Percentiles rank a stretch among this genome's conserved stretches.
phyloP scores from a whole-genome alignment of 2,329 filamentous ascomycete species.

The Diaporthe vaccinii region DNA sequence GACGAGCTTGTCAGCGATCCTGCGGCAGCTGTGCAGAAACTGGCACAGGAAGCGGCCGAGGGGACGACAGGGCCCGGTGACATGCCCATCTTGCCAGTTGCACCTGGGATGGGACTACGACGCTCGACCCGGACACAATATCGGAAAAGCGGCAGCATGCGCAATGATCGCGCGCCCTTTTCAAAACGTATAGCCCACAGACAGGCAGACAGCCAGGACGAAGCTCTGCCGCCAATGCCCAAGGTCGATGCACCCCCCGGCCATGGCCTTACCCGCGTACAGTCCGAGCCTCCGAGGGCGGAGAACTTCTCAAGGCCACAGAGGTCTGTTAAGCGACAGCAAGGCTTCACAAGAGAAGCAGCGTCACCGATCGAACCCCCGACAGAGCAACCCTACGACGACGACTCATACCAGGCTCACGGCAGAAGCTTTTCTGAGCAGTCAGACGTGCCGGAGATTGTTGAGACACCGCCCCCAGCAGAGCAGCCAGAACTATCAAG shows the following conservation, averaged over 20 bases:
- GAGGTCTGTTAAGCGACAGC: conserved; percentile 61
- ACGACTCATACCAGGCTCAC: conserved; percentile 43
- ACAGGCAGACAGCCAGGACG: conserved; percentile 71
- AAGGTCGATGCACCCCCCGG: conserved; percentile 62
- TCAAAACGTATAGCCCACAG: conserved; percentile 78
- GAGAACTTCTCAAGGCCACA: conserved; percentile 75
- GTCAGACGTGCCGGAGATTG: conserved; percentile 67
- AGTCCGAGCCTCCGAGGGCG: conserved; percentile 75
- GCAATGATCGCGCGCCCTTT: conserved; percentile 80
- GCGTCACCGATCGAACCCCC: conserved; percentile 41
- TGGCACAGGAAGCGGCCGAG: conserved; percentile 68
- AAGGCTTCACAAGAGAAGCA: conserved; percentile 63
- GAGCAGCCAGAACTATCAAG: conserved; percentile 53
- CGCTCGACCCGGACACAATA: conserved; percentile 95
- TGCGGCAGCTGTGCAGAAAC: conserved; percentile 76
- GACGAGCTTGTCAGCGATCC: conserved; percentile 89
- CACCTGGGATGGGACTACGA: conserved; percentile 83
- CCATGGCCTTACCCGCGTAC: conserved; percentile 71
- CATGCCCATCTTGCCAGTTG: conserved; percentile 86
- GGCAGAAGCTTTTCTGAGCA: conserved; percentile 51
- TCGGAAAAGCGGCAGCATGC: conserved; percentile 84
- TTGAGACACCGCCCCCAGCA: conserved; percentile 71
- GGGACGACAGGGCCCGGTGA: conserved; percentile 66
- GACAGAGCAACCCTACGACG: conserved; percentile 20
- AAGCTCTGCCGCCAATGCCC: conserved; percentile 56